phyloP scores from a whole-genome alignment of 352 stramenopile species.

The Globisporangium spinosum region DNA sequence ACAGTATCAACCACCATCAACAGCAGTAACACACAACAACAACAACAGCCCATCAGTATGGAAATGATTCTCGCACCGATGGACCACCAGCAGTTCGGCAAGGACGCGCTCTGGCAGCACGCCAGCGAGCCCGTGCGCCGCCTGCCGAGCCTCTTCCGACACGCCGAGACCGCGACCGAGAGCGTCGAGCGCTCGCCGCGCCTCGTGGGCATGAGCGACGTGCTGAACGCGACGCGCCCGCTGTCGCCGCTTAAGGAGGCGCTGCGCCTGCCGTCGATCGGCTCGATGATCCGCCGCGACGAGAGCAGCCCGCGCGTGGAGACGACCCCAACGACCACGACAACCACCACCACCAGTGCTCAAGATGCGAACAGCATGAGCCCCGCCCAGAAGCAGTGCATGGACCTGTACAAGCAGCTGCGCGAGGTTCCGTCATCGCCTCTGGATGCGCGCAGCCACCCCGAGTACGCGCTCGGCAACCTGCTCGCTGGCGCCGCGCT shows the following conservation, averaged over 20 bases:
- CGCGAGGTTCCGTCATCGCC: slow-evolving; percentile 26
- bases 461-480: slow-evolving; percentile 38
- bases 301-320: slow-evolving; percentile 22
- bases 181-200: slow-evolving; percentile 35
- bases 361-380: slow-evolving; percentile 28
- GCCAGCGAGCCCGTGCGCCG: slow-evolving; percentile 28
- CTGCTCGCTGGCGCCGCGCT: slow-evolving; percentile 42
- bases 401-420: slow-evolving; percentile 63
- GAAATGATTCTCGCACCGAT: slow-evolving; percentile 65
- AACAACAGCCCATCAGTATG: slow-evolving; percentile 25
- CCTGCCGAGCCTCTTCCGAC: slow-evolving; percentile 51
- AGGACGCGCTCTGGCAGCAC: slow-evolving; percentile 25
- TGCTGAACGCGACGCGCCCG: slow-evolving; percentile 43
- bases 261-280: slow-evolving; percentile 55
- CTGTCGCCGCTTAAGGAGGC: slow-evolving; percentile 37
- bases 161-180: slow-evolving; percentile 12
- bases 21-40: background rate
- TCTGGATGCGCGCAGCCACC: slow-evolving; percentile 21
- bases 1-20: background rate
- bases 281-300: slow-evolving; percentile 62
- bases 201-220: slow-evolving; percentile 60
- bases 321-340: slow-evolving; percentile 6
- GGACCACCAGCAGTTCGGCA: slow-evolving; percentile 44
- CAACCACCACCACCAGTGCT: slow-evolving; percentile 6
- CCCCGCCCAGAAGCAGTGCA: slow-evolving; percentile 57